Evolutionary conservation across 2,329 filamentous ascomycete genomes (phyloP).

Genomic region (Paecilomyces formosus): DNA sequence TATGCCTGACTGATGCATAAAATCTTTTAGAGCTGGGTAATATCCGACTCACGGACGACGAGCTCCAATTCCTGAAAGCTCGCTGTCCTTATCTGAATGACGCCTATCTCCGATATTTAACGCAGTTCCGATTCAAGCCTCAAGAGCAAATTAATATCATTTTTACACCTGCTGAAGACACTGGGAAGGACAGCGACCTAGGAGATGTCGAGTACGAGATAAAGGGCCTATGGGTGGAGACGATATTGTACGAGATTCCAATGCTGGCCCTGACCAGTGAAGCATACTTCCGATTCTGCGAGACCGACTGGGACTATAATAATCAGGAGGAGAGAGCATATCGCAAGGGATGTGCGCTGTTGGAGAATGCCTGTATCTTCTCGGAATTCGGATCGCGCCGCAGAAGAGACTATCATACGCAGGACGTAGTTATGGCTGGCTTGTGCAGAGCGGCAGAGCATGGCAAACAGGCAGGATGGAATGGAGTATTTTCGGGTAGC

Average conservation of each 20-base stretch:
- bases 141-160: constrained; percentile 68
- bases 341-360: constrained; percentile 67
- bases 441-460: constrained; percentile 72
- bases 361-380: constrained; percentile 77
- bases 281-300: constrained; percentile 95
- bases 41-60: constrained; percentile 69
- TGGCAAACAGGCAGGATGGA: constrained; percentile 54
- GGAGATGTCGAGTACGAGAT: constrained; percentile 73
- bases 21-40: constrained; percentile 64
- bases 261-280: constrained; percentile 87
- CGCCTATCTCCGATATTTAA: constrained; percentile 73
- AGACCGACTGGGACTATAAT: constrained; percentile 83
- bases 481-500: constrained; percentile 74
- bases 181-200: constrained; percentile 55
- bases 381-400: constrained; percentile 92
- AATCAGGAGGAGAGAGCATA: constrained; percentile 81
- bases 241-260: constrained; percentile 96
- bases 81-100: constrained; percentile 74
- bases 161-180: constrained; percentile 52
- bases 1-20: constrained; percentile 15
- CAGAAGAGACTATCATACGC: constrained; percentile 87
- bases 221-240: constrained; percentile 82
- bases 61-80: constrained; percentile 68
- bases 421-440: constrained; percentile 83
- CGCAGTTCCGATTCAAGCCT: constrained; percentile 72